Evolutionary conservation across 345 rosid genomes (phyloP).

Genomic region (Brassica juncea): DNA sequence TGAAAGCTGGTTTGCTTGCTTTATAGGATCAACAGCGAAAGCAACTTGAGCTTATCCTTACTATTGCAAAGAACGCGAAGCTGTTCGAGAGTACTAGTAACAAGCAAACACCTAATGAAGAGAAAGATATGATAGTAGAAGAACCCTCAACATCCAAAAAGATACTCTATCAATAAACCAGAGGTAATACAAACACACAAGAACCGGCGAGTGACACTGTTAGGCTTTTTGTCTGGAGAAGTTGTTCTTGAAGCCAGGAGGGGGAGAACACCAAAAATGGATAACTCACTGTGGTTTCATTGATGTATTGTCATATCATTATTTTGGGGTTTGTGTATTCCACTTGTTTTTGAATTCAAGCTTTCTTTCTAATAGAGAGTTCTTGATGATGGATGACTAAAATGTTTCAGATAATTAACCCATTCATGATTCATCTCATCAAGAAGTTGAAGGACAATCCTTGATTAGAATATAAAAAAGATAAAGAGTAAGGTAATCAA

Average conservation of each 20-base stretch:
- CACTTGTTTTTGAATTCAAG: slow-evolving; percentile 9
- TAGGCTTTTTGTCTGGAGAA: not conserved
- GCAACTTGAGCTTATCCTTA: slow-evolving; percentile 86
- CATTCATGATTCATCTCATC: not conserved
- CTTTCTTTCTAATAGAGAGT: not conserved
- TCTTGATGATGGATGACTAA: not conserved
- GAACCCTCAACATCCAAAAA: slow-evolving; percentile 33
- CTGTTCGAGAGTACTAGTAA: slow-evolving; percentile 50
- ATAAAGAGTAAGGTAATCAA: not conserved
- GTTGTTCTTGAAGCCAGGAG: slow-evolving; percentile 18
- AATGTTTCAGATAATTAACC: not conserved
- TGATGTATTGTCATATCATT: slow-evolving; percentile 28
- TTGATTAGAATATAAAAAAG: not conserved
- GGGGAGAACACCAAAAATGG: not conserved
- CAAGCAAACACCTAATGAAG: slow-evolving; percentile 38
- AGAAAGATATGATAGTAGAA: slow-evolving; percentile 33
- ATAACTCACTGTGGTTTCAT: not conserved
- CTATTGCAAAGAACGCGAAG: slow-evolving; percentile 64
- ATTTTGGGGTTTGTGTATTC: slow-evolving; percentile 31
- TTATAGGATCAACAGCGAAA: slow-evolving; percentile 88
- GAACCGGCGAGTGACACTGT: not conserved
- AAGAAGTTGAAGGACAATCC: no score
- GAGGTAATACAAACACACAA: slow-evolving; percentile 13
- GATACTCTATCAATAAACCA: slow-evolving; percentile 32
- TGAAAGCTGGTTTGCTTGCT: slow-evolving; percentile 24